Conservation (phyloP, 805 yeast species). For the Isabelozyma rhagii region DNA sequence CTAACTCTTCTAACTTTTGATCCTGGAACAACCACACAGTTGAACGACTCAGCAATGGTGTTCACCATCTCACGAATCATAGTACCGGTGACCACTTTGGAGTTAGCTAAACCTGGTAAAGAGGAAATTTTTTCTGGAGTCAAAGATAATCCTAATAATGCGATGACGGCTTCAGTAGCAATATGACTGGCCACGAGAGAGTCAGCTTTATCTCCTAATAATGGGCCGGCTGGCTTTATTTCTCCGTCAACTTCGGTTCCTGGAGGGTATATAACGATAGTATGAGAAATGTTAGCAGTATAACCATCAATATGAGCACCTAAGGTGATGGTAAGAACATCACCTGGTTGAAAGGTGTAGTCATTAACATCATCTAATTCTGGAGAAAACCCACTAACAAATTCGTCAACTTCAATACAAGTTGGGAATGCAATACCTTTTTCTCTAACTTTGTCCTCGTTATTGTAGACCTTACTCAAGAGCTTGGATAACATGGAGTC, state of each 20-base stretch:
- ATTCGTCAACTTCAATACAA: constrained; percentile 77
- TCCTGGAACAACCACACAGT: constrained; percentile 87
- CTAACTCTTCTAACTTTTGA: constrained; percentile 88
- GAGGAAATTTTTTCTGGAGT: constrained; percentile 58
- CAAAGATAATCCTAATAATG: constrained; percentile 68
- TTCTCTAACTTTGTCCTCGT: constrained; percentile 59
- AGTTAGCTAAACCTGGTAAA: constrained; percentile 49
- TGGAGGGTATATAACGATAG: constrained; percentile 77
- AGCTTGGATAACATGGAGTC: constrained; percentile 71
- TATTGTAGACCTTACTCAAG: constrained; percentile 56
- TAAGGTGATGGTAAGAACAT: constrained; percentile 75
- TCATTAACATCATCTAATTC: constrained; percentile 63
- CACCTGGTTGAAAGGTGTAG: constrained; percentile 63
- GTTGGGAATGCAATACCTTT: constrained; percentile 95
- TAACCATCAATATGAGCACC: constrained; percentile 97
- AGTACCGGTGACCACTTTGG: constrained; percentile 57
- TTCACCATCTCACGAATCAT: constrained; percentile 76
- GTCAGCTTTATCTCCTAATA: constrained; percentile 82
- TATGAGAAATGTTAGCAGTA: constrained; percentile 83
- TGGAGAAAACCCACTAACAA: constrained; percentile 79
- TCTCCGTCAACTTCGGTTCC: constrained; percentile 36
- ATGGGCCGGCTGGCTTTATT: constrained; percentile 67
- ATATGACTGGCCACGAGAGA: constrained; percentile 85
- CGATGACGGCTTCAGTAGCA: constrained; percentile 82
- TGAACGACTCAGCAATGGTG: constrained; percentile 77